Percentiles rank a stretch among this genome's conserved stretches.
Conservation (phyloP, 257 asterid genomes). For the Penstemon davidsonii region DNA sequence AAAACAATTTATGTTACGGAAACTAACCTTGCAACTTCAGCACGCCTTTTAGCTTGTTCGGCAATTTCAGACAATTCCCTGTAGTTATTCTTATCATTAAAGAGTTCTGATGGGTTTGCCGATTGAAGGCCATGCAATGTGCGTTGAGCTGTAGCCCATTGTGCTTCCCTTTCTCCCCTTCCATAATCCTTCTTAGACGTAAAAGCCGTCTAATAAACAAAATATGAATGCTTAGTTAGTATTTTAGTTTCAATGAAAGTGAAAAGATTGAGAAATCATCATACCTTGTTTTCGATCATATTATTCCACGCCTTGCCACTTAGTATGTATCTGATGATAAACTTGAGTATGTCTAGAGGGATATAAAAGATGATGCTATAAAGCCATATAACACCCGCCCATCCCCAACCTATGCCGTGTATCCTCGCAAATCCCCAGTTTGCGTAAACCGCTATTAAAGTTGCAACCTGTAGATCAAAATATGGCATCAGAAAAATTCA, state of each 20-base stretch:
- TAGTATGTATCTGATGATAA: conserved; percentile 38
- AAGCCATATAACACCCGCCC: conserved; percentile 62
- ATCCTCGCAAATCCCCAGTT: conserved; percentile 56
- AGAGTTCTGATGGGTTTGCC: conserved; percentile 26
- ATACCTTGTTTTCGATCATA: conserved; percentile 48
- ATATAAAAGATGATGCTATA: conserved; percentile 46
- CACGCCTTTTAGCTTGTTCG: conserved; percentile 57
- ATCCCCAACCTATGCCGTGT: conserved; percentile 57
- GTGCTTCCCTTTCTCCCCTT: conserved; percentile 52
- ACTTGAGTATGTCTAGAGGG: conserved; percentile 55
- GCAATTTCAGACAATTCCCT: conserved; percentile 57
- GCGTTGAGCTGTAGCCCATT: conserved; percentile 57
- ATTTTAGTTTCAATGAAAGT: not conserved
- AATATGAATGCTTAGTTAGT: not conserved
- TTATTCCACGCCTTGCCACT: conserved; percentile 60
- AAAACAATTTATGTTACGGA: not conserved
- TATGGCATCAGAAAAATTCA: not conserved
- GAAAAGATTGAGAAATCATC: not conserved
- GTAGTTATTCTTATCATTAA: conserved; percentile 39
- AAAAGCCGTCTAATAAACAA: conserved; percentile 42
- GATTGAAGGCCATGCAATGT: conserved; percentile 51
- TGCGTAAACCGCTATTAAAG: conserved; percentile 50
- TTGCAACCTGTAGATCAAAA: conserved; percentile 41
- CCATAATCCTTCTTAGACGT: conserved; percentile 57
- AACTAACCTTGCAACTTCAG: conserved; percentile 51